Evolutionary conservation across 2,329 filamentous ascomycete species (phyloP).

Genomic region (Emmonsiellopsis sp.): DNA sequence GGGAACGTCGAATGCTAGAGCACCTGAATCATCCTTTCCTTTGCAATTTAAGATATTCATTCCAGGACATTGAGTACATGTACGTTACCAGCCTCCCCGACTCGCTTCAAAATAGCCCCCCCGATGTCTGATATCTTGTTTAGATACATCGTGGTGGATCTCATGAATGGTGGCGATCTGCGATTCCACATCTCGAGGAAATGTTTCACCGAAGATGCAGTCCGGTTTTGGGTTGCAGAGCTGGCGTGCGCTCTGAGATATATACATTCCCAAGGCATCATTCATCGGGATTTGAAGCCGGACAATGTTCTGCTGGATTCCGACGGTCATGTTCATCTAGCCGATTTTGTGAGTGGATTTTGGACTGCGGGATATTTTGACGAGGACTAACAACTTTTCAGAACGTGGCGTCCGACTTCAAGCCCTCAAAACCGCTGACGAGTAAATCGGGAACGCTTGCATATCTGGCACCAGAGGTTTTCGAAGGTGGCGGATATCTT

Average conservation of each 20-base stretch:
- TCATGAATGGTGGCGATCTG: slow-evolving; percentile 95
- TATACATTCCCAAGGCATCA: slow-evolving; percentile 76
- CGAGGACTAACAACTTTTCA: slow-evolving; percentile 28
- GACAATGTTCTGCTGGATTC: slow-evolving; percentile 84
- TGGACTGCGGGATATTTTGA: not conserved
- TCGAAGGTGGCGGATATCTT: slow-evolving; percentile 79
- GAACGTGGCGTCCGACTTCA: slow-evolving; percentile 95
- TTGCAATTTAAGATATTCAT: slow-evolving; percentile 96
- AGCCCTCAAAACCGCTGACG: slow-evolving; percentile 69
- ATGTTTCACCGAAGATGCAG: slow-evolving; percentile 93
- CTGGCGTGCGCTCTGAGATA: slow-evolving; percentile 84
- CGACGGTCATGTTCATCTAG: slow-evolving; percentile 90
- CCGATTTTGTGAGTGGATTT: slow-evolving; percentile 71
- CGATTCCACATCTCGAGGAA: slow-evolving; percentile 97
- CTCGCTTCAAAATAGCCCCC: not conserved
- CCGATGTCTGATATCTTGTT: slow-evolving; percentile 15
- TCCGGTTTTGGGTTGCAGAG: slow-evolving; percentile 94
- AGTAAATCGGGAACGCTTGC: slow-evolving; percentile 96
- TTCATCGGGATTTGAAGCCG: slow-evolving; percentile 84
- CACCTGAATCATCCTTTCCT: slow-evolving; percentile 97
- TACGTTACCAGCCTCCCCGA: slow-evolving; percentile 38
- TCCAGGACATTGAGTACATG: slow-evolving; percentile 99
- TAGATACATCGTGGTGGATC: slow-evolving; percentile 85
- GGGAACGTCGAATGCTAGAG: slow-evolving; percentile 94
- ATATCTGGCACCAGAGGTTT: slow-evolving; percentile 93